Conservation (phyloP, 139 green algal species). For the Tetraselmis chui region DNA sequence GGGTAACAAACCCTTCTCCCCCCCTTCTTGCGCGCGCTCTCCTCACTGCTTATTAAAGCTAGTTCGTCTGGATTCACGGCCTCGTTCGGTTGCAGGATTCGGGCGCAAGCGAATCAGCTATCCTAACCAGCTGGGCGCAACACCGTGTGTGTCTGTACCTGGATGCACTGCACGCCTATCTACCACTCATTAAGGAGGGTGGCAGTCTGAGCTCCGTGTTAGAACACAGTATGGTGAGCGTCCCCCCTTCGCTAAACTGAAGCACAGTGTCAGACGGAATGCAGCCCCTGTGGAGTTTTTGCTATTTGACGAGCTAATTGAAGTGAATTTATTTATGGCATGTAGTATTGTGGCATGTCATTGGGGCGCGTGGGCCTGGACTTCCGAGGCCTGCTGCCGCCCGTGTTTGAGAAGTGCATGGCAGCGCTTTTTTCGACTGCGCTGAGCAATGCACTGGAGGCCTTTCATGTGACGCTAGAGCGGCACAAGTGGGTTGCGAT, state of each 20-base stretch:
- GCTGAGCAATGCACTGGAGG: slow-evolving; percentile 44
- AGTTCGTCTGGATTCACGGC: too few species aligned
- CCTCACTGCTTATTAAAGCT: too few species aligned
- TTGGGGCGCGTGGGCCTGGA: slow-evolving; percentile 90
- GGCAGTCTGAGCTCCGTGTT: slow-evolving; percentile 74
- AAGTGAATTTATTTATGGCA: too few species aligned
- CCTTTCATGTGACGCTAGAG: slow-evolving; percentile 68
- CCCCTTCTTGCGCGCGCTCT: too few species aligned
- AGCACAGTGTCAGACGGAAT: too few species aligned
- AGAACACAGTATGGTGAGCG: slow-evolving; percentile 80
- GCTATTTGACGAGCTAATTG: too few species aligned
- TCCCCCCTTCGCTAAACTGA: neutral
- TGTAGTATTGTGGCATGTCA: slow-evolving; percentile 82
- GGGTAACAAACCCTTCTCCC: slow-evolving; percentile 11
- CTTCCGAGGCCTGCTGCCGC: slow-evolving; percentile 77
- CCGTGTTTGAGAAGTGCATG: slow-evolving; percentile 76
- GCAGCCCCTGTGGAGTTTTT: too few species aligned
- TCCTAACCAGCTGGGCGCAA: slow-evolving; percentile 75
- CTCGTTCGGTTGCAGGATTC: neutral
- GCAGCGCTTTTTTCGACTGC: slow-evolving; percentile 50
- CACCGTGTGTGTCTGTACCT: slow-evolving; percentile 62
- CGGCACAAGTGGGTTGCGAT: slow-evolving; percentile 82
- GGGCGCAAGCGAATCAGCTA: slow-evolving; percentile 32
- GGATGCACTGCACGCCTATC: slow-evolving; percentile 36
- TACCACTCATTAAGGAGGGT: slow-evolving; percentile 61